Evolutionary conservation across 2,329 filamentous ascomycete species (phyloP), one percentile per base, ranked within the genome.

Genomic region (Meredithiella fracta): DNA sequence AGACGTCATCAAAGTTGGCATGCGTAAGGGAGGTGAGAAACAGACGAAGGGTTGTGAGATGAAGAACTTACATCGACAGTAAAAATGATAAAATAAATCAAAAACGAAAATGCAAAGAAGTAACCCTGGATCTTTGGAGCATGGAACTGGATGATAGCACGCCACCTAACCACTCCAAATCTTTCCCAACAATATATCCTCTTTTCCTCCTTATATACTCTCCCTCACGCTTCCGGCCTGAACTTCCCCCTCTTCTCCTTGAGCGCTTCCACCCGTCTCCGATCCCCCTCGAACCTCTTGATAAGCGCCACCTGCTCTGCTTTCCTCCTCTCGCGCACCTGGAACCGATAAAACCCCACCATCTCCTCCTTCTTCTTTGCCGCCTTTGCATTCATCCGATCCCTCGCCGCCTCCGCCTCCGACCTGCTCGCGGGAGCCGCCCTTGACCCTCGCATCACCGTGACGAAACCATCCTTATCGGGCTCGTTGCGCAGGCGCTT

Each of bases 391-490:
- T 79, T 70, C 72, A 81, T 76, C 67, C 74, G 76, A 63, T 70
- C 71, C 59, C 69, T 70, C 50, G 75, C 75, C 62, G 79, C 78
- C 63, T 82, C 78, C 42, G 81, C 79, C 63, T 85, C 88, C 62
- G 83, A 83, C 60, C 81, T 76, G 55, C 82, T 78, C 1, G 86
- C 89, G 1, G 86, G 82, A n/a, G 83, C 85, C 5, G 75, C 75
- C 58, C 83, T 74, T 40, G 86, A 85, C 25, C 89, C 89, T 55
- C 86, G 78, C 1, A 83, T 85, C 23, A 98, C 92, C 2, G 90
- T 97, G 51, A 97, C 78, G 66, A 98, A 98, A 1, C 92, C 92
- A 67, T 98, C 92, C 64, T 88, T 90, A 67, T 98, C 92, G 0
- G 91, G 88, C 63, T 88, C 82, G 62, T 85, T 83, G 59, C 86